Evolutionary conservation across 805 yeast species (phyloP), one percentile per base, ranked within the genome.

Genomic region (Jamesozyma piceae): DNA sequence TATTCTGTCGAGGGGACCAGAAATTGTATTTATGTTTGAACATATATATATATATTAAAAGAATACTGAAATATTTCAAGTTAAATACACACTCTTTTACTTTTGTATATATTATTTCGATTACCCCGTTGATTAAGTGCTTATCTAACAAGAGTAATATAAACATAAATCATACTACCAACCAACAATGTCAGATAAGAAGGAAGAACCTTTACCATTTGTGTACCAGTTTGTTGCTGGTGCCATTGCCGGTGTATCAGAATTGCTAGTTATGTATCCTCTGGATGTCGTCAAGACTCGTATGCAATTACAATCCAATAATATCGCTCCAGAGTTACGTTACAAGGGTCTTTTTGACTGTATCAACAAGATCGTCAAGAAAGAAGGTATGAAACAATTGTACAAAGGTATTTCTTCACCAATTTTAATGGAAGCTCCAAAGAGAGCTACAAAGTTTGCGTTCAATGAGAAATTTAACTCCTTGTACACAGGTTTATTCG

Each of bases 341-440:
- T 89, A 89, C 68, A 70, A 69, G 36, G 95, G 96, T 56, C 83
- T 94, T 60, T 53, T 88, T 46, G 92, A 86, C 60, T 86, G 95
- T 62, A 65, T 92, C 53, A 66, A 73, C 49, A 88, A 89, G 66
- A 90, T 92, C 53, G 74, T 92, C 54, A 77, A 75, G 55, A 79
- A 77, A 52, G 98, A 92, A 65, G 98, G 98, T 40, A 73, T 78
- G 34, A 66, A 82, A 10, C 73, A 92, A 49, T 74, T 90, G 45
- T 92, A 92, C 68, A 80, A 89, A 60, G 99, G 99, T 51, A 92
- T 92, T 56, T 69, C 84, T 26, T 95, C 98, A 20, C 99, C 99
- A 28, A 86, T 92, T 53, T 72, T 92, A 57, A 92, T 92, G 98
- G 99, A 92, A 66, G 98, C 97, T 13, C 98, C 98, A 50, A 92